Conservation (phyloP, 2,329 filamentous ascomycete genomes). For the Verticillium klebahnii region DNA sequence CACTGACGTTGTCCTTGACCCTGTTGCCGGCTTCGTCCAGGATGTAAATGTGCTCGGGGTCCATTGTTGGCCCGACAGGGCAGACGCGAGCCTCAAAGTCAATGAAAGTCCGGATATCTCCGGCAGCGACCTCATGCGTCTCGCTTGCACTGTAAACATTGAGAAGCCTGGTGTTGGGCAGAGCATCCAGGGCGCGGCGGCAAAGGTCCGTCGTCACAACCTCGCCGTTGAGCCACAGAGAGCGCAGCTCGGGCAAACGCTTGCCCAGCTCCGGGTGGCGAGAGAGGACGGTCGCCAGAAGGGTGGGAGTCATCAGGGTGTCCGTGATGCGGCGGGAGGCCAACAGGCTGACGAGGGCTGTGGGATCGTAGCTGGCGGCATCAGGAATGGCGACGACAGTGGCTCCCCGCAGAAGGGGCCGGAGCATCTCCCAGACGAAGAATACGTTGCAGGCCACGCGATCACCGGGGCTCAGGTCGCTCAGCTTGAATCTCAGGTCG, state of each 20-base stretch:
- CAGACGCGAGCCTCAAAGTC: conserved; percentile 61
- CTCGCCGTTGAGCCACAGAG: conserved; percentile 77
- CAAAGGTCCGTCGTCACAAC: conserved; percentile 76
- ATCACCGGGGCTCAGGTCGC: conserved; percentile 66
- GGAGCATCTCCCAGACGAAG: conserved; percentile 80
- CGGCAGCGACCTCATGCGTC: conserved; percentile 75
- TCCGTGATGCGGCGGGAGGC: conserved; percentile 65
- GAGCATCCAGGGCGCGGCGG: conserved; percentile 59
- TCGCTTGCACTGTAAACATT: conserved; percentile 83
- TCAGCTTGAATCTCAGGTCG: conserved; percentile 64
- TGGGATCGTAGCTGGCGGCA: conserved; percentile 72
- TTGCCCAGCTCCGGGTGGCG: conserved; percentile 61
- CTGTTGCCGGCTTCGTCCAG: conserved; percentile 63
- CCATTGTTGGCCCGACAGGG: conserved; percentile 67
- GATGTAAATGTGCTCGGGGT: conserved; percentile 66
- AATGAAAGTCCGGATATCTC: conserved; percentile 66
- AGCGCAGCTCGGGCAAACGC: conserved; percentile 61
- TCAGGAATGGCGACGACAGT: conserved; percentile 74
- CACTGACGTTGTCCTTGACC: conserved; percentile 57
- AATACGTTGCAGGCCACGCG: conserved; percentile 86
- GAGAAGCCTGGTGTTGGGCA: conserved; percentile 65
- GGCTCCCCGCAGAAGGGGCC: conserved; percentile 69
- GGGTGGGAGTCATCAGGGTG: conserved; percentile 78
- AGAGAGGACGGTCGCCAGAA: conserved; percentile 69
- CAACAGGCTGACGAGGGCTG: conserved; percentile 67